Percentiles rank a stretch among this genome's conserved stretches.
These are phyloP conservation scores for Fraxinus latifolia DNA, from an alignment of 305 asterid species.

Conservation along the genomic window DNA sequence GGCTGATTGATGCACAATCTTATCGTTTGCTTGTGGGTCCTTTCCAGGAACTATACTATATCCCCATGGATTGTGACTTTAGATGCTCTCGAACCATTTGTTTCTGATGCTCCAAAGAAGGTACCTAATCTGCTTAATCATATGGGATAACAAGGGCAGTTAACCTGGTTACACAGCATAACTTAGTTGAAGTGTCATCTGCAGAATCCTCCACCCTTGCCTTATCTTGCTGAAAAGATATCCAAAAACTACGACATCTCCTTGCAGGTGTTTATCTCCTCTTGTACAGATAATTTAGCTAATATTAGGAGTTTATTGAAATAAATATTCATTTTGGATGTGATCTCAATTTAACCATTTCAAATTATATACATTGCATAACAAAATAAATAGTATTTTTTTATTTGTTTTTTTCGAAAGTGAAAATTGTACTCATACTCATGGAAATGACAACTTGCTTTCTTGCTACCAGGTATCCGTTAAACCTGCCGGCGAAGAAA, in stretches of 20 bases:
- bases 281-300: not conserved
- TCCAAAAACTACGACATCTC: slow-evolving; percentile 80
- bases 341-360: not conserved
- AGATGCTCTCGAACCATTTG: slow-evolving; percentile 89
- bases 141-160: slow-evolving; percentile 6
- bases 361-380: not conserved
- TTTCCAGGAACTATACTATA: slow-evolving; percentile 64
- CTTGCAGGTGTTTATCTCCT: slow-evolving; percentile 57
- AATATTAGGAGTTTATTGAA: not conserved
- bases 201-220: slow-evolving; percentile 84
- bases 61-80: slow-evolving; percentile 98
- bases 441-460: not conserved
- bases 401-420: not conserved
- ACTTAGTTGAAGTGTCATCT: slow-evolving; percentile 15
- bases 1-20: slow-evolving; percentile 5
- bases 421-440: not conserved
- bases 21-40: slow-evolving; percentile 15
- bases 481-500: slow-evolving; percentile 68
- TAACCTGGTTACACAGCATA: slow-evolving; percentile 2
- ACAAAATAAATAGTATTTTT: not conserved
- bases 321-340: not conserved
- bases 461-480: slow-evolving; percentile 52
- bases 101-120: slow-evolving; percentile 72
- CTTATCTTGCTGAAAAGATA: slow-evolving; percentile 75
- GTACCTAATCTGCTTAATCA: slow-evolving; percentile 25